These are phyloP conservation scores for Firmiana major DNA, from an alignment of 345 rosid genomes.

Conservation along the genomic window DNA sequence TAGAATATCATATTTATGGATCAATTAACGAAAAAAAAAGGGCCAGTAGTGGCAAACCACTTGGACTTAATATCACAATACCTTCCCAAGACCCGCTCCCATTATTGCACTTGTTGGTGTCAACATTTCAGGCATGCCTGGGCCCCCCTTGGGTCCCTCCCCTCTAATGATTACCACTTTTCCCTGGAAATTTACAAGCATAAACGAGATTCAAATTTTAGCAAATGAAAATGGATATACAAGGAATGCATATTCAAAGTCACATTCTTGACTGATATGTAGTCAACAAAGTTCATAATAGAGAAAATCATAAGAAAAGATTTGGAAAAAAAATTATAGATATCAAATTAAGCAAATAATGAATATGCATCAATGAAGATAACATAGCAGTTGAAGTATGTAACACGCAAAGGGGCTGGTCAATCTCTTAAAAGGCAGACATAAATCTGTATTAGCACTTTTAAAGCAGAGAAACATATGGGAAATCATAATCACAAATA, in stretches of 20 bases:
- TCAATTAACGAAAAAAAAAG: not conserved
- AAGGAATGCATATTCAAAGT: not conserved
- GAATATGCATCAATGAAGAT: not conserved
- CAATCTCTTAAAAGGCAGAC: not conserved
- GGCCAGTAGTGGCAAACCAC: not conserved
- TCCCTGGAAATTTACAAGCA: slow-evolving; percentile 48
- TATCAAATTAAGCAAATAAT: not conserved
- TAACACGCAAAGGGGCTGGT: not conserved
- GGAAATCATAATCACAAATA: not conserved
- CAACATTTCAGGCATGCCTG: slow-evolving; percentile 99
- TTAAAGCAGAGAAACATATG: not conserved
- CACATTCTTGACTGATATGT: not conserved
- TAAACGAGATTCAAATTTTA: slow-evolving; percentile 4
- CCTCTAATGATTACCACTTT: slow-evolving; percentile 90
- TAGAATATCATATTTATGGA: not conserved
- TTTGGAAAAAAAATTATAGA: not conserved
- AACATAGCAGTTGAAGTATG: not conserved
- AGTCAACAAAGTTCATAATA: not conserved
- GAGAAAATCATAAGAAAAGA: not conserved
- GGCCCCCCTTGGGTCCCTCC: slow-evolving; percentile 99
- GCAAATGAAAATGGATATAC: not conserved
- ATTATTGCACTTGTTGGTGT: slow-evolving; percentile 98
- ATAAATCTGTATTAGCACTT: not conserved
- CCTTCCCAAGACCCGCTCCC: slow-evolving; percentile 99
- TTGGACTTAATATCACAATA: slow-evolving; percentile 21